These are phyloP conservation scores for Xylaria polymorpha DNA, from an alignment of 2,329 filamentous ascomycete species.

Conservation along the genomic window DNA sequence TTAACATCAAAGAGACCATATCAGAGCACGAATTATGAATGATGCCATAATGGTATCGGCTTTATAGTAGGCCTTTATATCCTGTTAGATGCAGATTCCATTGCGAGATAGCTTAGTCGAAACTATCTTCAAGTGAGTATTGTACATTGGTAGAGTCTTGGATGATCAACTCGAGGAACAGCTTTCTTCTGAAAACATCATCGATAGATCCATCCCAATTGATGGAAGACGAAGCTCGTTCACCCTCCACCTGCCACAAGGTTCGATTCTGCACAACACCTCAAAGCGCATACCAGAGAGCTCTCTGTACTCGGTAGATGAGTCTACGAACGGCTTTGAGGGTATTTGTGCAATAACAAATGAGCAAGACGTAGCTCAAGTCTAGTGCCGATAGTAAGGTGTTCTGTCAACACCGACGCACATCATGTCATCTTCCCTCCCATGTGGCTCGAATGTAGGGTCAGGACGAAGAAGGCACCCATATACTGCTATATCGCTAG, in stretches of 20 bases:
- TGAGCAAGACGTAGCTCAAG: background rate
- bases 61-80: background rate
- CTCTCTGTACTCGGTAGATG: background rate
- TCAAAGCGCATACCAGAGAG: background rate
- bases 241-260: background rate
- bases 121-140: background rate
- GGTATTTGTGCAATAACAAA: background rate
- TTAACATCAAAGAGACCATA: background rate
- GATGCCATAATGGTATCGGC: background rate
- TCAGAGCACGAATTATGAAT: background rate
- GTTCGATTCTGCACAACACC: background rate
- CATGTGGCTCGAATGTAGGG: background rate
- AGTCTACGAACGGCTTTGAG: background rate
- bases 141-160: background rate
- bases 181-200: background rate
- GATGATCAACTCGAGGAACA: background rate
- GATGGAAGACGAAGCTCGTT: background rate
- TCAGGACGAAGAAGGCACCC: background rate
- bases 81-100: too few relatives aligned
- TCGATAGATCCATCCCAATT: background rate
- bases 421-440: background rate
- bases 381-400: background rate
- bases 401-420: background rate
- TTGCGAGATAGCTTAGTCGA: background rate
- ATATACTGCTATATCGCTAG: background rate